Base-by-base conservation (phyloP, 345 rosid genomes). In the Bruguiera parviflora region DNA sequence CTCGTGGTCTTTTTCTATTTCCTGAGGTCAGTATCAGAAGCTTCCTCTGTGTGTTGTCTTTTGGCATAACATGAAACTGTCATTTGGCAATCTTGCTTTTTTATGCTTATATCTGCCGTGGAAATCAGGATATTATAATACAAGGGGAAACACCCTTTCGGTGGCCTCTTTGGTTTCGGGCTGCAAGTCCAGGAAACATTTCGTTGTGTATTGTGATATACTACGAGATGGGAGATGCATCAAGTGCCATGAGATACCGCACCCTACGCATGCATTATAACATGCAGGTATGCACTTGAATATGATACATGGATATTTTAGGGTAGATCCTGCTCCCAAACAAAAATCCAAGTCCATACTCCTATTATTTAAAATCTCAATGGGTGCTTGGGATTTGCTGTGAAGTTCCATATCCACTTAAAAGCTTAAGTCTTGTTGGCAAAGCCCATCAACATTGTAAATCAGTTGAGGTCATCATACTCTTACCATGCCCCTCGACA, bases 111-210 rank as follows among this genome's bases (percentile, higher is more conserved):
- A 65, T 67, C 35, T 65, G n/a, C 72, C 63, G 66, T 66, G 33
- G 22, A 67, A 73, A 73, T 80, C 89, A 95, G 99, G 91, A 86
- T 73, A 67, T 77, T 63, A 72, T 85, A 64, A 68, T 88, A 67
- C 80, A 79, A 72, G 83, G 87, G 43, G 89, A 77, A 52, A 77
- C 67, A 70, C 81, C 96, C 59, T 82, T 95, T 52, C 71, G 76
- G 61, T 92, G 99, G 98, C 94, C 99, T 72, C 84, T 95, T 47
- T 92, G 99, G 99, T 74, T 92, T 80, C 98, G 86, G 63, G 98
- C 99, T 81, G 89, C 99, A 74, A 78, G 76, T 67, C 94, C 97
- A 71, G 99, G 97, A 83, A 81, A 75, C 31, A 74, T 85, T 66
- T 84, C 90, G 53, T 71, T 90, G 78, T 81, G 73, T 66, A 68